Evolutionary conservation across 108 stramenopile genomes (phyloP), one percentile per base, ranked within the genome.

Genomic region (Nitzschia sp.): DNA sequence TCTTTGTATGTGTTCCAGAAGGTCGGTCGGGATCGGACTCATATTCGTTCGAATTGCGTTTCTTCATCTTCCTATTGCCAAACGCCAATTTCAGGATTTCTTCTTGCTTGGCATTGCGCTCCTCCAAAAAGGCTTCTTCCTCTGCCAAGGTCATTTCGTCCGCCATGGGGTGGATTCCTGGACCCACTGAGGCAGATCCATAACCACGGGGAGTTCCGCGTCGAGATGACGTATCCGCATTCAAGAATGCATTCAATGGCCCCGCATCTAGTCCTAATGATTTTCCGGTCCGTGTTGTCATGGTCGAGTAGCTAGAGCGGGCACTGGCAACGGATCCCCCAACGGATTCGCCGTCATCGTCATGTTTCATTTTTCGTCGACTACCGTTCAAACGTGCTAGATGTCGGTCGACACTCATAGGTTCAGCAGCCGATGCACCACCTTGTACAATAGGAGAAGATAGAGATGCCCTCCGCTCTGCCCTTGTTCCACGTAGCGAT

Each of bases 241-340:
- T 53, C 51, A 71, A 51, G 22, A 71, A 61, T 3, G 70, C 70
- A 53, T 62, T 62, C 24, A 71, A 34, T n/a, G 70, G 59, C 38
- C 70, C 70, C 1, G 59, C 70, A 37, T 71, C 70, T 34, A 71
- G 19, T 7, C 70, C 70, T 9, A 41, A 44, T 2, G 51, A 17
- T 51, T 43, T 54, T 41, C 51, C 41, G 22, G 61, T 39, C 7
- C 69, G 41, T 3, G 69, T 44, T 3, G 54, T 34, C 41, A 46
- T 56, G 8, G 40, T 68, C 11, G 70, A 55, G 9, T 19, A 25
- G 53, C 7, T 54, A 2, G 53, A 55, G 6, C 43, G 46, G 9
- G 37, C n/a, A 41, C 59, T 61, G 14, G 40, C 53, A 9, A 63
- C 69, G 51, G 69, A 70, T 12, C 55, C 52, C 3, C 29, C 29